phyloP scores from a whole-genome alignment of 73 alveolate species.

The Tetrahymena malaccensis region DNA sequence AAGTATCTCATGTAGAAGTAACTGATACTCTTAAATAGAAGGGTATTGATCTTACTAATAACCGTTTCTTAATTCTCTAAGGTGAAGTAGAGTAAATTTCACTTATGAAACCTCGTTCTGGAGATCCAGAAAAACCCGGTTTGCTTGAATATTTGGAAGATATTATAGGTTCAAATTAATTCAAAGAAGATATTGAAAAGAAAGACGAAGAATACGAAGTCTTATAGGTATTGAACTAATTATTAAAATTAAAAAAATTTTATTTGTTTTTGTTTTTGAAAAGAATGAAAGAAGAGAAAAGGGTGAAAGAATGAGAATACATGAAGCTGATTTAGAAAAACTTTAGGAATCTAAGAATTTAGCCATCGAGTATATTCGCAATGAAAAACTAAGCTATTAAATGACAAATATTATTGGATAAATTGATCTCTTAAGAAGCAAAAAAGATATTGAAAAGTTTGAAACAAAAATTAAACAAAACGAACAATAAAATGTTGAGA shows the following conservation, averaged over 20 bases:
- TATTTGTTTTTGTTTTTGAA: too few species aligned
- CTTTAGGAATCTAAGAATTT: background rate
- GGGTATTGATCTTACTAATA: slow-evolving; percentile 83
- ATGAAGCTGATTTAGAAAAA: slow-evolving; percentile 15
- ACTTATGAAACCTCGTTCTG: slow-evolving; percentile 84
- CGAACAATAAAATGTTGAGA: slow-evolving; percentile 25
- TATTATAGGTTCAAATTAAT: slow-evolving; percentile 79
- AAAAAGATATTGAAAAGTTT: slow-evolving; percentile 34
- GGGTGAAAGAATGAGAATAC: slow-evolving; percentile 31
- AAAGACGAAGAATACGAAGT: slow-evolving; percentile 63
- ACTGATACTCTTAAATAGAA: slow-evolving; percentile 56
- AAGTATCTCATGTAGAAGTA: slow-evolving; percentile 60
- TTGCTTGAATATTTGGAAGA: slow-evolving; percentile 88
- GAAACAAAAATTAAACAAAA: slow-evolving; percentile 30
- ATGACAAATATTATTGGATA: slow-evolving; percentile 13
- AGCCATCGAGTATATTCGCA: slow-evolving; percentile 22
- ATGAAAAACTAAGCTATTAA: slow-evolving; percentile 25
- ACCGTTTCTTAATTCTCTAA: slow-evolving; percentile 80
- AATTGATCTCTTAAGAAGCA: slow-evolving; percentile 26
- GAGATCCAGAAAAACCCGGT: slow-evolving; percentile 72
- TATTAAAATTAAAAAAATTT: too few species aligned
- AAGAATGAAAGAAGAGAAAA: slow-evolving; percentile 30
- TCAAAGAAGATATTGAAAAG: slow-evolving; percentile 62
- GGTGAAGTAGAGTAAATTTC: slow-evolving; percentile 94
- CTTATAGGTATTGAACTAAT: slow-evolving; percentile 41